Conservation (phyloP, 75 land plant genomes). For the Adiantum capillusveneris region DNA sequence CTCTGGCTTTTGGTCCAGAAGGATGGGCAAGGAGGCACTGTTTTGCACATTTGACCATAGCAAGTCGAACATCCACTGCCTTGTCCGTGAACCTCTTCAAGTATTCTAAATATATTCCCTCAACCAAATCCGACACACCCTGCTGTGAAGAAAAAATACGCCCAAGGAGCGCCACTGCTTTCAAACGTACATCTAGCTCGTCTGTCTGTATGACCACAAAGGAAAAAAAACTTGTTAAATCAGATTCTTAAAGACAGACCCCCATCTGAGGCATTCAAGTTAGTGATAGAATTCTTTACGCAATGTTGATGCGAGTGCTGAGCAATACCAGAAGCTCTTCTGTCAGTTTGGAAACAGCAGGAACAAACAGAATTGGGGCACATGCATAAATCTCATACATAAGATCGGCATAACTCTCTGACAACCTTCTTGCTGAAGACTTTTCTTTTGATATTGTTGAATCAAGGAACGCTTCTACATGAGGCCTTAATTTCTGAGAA, state of each 20-base stretch:
- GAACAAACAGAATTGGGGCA: conserved; percentile 7
- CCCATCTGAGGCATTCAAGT: no score
- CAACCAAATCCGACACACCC: conserved; percentile 37
- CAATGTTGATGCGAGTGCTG: no score
- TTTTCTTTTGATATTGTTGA: neutral
- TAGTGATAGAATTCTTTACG: no score
- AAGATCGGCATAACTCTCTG: conserved; percentile 3
- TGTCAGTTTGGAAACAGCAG: neutral
- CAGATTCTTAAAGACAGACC: no score
- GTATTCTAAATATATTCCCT: conserved; percentile 58
- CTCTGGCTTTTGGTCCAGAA: conserved; percentile 49
- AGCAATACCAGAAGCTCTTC: conserved; percentile 11
- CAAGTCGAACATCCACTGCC: conserved; percentile 49
- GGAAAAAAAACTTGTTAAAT: no score
- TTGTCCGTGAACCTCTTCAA: conserved; percentile 68
- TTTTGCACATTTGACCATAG: conserved; percentile 56
- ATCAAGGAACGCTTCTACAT: neutral
- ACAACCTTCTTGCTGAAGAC: neutral
- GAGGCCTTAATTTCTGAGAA: conserved; percentile 10
- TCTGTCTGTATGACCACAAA: conserved; percentile 42
- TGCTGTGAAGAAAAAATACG: conserved; percentile 50
- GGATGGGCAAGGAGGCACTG: conserved; percentile 55
- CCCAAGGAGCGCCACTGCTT: conserved; percentile 63
- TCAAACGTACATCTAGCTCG: conserved; percentile 46
- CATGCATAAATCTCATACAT: conserved; percentile 1